These are phyloP conservation scores for Leptographium wingfieldii DNA, from an alignment of 2,329 filamentous ascomycete genomes.

Conservation along the genomic window DNA sequence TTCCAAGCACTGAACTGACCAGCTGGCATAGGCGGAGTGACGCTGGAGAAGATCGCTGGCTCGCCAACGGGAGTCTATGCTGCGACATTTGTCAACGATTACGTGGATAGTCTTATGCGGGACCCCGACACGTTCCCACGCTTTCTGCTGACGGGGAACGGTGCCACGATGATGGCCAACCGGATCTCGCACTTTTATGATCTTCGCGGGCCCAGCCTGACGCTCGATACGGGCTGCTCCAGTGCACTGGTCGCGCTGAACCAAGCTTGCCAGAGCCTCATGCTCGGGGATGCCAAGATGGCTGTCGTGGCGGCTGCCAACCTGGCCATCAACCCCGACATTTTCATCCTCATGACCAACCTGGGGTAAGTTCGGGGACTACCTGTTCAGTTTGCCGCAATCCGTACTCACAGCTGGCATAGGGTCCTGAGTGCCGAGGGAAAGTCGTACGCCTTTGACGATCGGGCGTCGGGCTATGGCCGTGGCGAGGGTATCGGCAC, in stretches of 20 bases:
- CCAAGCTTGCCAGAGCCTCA: conserved; percentile 20
- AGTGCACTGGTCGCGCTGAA: conserved; percentile 27
- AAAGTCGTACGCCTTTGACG: conserved; percentile 23
- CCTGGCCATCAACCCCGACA: conserved; percentile 4
- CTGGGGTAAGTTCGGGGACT: not conserved
- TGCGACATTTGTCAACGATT: conserved; percentile 18
- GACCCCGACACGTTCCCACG: conserved; percentile 15
- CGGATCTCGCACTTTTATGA: conserved; percentile 29
- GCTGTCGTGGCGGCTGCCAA: not conserved
- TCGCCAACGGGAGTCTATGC: conserved; percentile 12
- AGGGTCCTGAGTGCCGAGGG: conserved; percentile 17
- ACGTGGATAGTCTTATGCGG: conserved; percentile 10
- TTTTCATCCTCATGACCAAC: not conserved
- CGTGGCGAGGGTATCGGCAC: conserved; percentile 35
- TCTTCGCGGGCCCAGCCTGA: conserved; percentile 26
- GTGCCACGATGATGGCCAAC: conserved; percentile 23
- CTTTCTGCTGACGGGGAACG: conserved; percentile 22
- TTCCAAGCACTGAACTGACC: too few relatives aligned
- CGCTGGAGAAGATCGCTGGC: conserved; percentile 10
- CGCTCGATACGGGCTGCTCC: conserved; percentile 33
- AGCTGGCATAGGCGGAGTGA: conserved; percentile 11
- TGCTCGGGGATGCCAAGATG: conserved; percentile 8
- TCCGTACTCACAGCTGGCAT: not conserved
- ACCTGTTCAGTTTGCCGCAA: too few relatives aligned
- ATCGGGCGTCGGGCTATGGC: conserved; percentile 32